Base-by-base conservation (phyloP, 768 basidiomycete genomes). In the Leccinum sublutescens region DNA sequence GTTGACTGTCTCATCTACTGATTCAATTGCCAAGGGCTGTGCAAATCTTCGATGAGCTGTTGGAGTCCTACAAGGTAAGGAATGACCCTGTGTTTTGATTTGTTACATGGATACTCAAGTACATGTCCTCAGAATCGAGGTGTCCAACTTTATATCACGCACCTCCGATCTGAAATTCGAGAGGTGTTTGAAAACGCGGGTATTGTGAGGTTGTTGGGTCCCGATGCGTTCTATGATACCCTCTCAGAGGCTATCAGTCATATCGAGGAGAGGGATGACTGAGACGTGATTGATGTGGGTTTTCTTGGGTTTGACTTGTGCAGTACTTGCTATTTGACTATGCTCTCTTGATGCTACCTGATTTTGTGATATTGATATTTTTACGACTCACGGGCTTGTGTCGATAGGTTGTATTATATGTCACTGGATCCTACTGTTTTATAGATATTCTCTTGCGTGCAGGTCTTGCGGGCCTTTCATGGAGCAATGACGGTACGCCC, bases 21-120 rank as follows among this genome's bases (percentile, higher is more conserved):
- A 38, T 53, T 58, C 5, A 58, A 54, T 27, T 47, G 19, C 34
- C 29, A 66, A 93, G 91, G 29, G 93, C 94, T 29, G 82, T 86
- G 9, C 91, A 93, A 72, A 91, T 94, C 62, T 86, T 95, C 66
- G 80, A 82, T 59, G 93, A 95, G 69, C 73, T 95, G 2, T 74
- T 87, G 48, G 84, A 87, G 63, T 88, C 91, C 14, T 95, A 97
- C 74, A 79, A 82, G 74, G 93, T 89, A 64, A 59, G 72, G 31
- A 23, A 7, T 2, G 6, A 23, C 23, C 9, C 10, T 4, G 2
- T 15, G 5, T 27, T 17, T 21, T 19, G 17, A 17, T 50, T 48
- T 36, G 0, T 21, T 38, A 17, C 21, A 7, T 50, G 40, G 48
- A 62, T 11, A 10, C 38, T 55, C 11, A 33, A 33, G 11, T 19